Conservation (phyloP, 176 grass and related monocot genomes). For the Bolboschoenus planiculmis region DNA sequence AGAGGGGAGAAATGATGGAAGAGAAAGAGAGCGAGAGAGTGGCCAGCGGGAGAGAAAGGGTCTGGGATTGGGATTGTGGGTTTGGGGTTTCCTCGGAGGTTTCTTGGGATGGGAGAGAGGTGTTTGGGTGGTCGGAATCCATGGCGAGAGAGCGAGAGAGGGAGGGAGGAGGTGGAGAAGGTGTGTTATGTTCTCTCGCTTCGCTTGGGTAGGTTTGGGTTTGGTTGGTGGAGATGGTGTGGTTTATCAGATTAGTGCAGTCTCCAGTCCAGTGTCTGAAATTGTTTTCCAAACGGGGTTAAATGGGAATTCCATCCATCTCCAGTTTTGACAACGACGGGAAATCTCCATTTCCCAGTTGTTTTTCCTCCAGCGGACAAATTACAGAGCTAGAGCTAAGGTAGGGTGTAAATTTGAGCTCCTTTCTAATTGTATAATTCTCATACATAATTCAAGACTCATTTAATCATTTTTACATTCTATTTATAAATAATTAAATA, state of each 20-base stretch:
- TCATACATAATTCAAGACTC: too few relatives aligned
- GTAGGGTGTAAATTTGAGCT: too few relatives aligned
- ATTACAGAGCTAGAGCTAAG: too few relatives aligned
- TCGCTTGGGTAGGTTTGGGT: background rate
- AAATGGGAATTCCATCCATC: background rate
- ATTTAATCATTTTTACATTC: too few relatives aligned
- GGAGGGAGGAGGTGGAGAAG: slow-evolving; percentile 25
- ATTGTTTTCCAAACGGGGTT: background rate
- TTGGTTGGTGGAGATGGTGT: slow-evolving; percentile 28
- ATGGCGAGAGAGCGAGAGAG: slow-evolving; percentile 9
- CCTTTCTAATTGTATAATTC: too few relatives aligned
- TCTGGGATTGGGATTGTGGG: slow-evolving; percentile 33
- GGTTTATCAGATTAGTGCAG: slow-evolving; percentile 13
- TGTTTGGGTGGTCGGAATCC: slow-evolving; percentile 22
- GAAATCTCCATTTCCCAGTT: background rate
- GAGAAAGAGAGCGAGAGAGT: slow-evolving; percentile 50
- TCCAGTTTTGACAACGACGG: background rate
- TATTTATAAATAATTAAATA: too few relatives aligned
- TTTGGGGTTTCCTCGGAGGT: background rate
- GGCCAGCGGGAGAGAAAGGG: slow-evolving; percentile 40
- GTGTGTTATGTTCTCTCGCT: background rate
- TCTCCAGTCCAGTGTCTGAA: background rate
- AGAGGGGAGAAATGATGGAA: slow-evolving; percentile 20
- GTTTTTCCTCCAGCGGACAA: too few relatives aligned
- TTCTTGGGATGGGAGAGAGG: slow-evolving; percentile 13